A percentile compares a stretch with the other conserved stretches of the same genome.
These are phyloP conservation scores for Russula sp. DNA, from an alignment of 768 basidiomycete genomes.

Conservation along the genomic window DNA sequence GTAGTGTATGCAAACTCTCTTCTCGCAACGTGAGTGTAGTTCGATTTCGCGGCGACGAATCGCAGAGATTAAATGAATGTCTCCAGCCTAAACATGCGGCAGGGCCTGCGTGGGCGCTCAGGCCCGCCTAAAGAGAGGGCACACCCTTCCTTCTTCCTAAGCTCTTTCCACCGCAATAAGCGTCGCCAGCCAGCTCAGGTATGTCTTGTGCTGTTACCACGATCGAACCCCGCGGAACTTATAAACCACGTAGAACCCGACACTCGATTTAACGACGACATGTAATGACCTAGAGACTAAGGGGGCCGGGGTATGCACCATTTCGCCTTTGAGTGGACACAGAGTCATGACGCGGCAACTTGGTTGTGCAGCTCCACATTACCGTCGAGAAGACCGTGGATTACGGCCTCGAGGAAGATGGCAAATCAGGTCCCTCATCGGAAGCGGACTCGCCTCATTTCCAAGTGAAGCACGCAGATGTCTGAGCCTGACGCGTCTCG, in stretches of 20 bases:
- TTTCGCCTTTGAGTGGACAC: neutral
- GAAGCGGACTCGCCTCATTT: neutral
- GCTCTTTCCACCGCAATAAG: conserved; percentile 4
- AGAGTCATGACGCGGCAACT: neutral
- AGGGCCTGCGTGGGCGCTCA: conserved; percentile 14
- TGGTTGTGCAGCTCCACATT: conserved; percentile 14
- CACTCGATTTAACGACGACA: neutral
- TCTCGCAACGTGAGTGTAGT: conserved; percentile 19
- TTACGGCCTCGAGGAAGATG: conserved; percentile 10
- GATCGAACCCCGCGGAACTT: neutral
- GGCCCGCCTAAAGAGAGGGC: neutral
- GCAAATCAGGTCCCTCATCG: conserved; percentile 9
- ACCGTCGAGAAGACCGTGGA: conserved; percentile 23
- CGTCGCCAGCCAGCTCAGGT: neutral
- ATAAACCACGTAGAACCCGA: neutral
- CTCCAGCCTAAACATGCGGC: conserved; percentile 21
- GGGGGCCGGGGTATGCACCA: neutral
- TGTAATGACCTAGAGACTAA: neutral
- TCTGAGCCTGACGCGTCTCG: neutral
- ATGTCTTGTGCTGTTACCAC: neutral
- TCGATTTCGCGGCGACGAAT: neutral
- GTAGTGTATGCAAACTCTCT: conserved; percentile 25
- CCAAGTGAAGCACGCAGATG: neutral
- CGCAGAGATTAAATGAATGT: neutral
- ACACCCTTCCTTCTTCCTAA: conserved; percentile 16